Base-by-base conservation (phyloP, 495 filamentous ascomycete species). In the Penicillium angulare region DNA sequence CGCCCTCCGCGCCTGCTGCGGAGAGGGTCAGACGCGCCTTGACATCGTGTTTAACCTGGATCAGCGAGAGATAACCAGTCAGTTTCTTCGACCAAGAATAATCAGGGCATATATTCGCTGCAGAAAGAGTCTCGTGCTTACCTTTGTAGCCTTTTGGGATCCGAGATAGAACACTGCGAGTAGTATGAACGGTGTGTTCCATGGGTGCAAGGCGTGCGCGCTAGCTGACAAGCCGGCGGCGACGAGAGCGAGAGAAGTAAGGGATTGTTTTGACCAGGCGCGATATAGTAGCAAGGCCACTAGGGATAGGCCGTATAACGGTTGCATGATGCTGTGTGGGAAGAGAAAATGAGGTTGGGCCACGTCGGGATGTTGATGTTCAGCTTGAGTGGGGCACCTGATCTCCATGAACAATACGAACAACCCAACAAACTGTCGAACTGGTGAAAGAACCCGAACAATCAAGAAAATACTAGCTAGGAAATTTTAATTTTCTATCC, bases 171-270 rank as follows among this genome's bases (percentile, higher is more conserved):
- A 98, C 15, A 92, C 82, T 33, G 76, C 77, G 2, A 98, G 79
- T 9, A 97, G 77, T 18, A 79, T 77, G 66, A 96, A 95, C 2
- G 89, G 91, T n/a, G 90, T 72, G 47, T 85, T 87, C 89, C 89
- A 96, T 7, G 93, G 92, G 68, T 97, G 93, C 17, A 89, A 56
- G 8, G 91, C 89, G 67, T 98, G 93, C 3, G 85, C 80, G 46
- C 77, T 64, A 7, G 89, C 92, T 7, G 95, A 95, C 24, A 86
- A 51, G 18, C 68, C 69, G 10, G 91, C 90, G 17, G 80, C 76
- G 8, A 85, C 59, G 52, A 92, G 78, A 35, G 89, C 90, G 26
- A 77, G 69, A 0, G 86, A 84, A 10, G 90, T 93, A 36, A 95
- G 77, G 7, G 89, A 90, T 20, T 89, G 85, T 54, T 83, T 83